phyloP scores from a whole-genome alignment of 148 eudicot species.

The Agrostemma githago region DNA sequence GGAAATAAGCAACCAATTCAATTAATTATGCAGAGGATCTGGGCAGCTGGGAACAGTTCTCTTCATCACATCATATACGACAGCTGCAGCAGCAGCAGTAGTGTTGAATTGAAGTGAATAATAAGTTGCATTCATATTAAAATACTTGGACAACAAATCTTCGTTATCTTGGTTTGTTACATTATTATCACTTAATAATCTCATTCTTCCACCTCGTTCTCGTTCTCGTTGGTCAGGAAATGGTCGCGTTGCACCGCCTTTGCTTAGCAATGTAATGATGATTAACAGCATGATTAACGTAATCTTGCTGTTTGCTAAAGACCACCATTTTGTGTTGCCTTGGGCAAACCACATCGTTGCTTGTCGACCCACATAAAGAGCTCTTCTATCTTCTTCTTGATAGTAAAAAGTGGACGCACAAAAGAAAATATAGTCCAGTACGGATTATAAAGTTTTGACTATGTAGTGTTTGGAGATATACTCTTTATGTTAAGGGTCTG shows the following conservation, averaged over 20 bases:
- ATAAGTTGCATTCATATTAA: conserved; percentile 16
- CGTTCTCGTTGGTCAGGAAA: conserved; percentile 10
- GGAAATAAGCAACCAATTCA: background rate
- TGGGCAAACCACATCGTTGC: conserved; percentile 41
- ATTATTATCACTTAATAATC: background rate
- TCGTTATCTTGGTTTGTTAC: background rate
- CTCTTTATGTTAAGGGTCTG: background rate
- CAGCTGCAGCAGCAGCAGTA: too few relatives aligned
- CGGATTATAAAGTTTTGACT: background rate
- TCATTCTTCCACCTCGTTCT: background rate
- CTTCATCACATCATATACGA: conserved; percentile 35
- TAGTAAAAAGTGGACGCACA: background rate
- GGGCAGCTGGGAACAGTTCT: conserved; percentile 81
- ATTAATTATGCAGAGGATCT: conserved; percentile 51
- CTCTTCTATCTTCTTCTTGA: background rate
- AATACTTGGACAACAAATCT: conserved; percentile 33
- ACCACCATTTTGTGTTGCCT: conserved; percentile 18
- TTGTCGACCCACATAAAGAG: conserved; percentile 34
- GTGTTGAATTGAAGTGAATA: background rate
- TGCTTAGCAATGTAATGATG: conserved; percentile 13
- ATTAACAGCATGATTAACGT: conserved; percentile 30
- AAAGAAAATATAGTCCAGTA: too few relatives aligned
- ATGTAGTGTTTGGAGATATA: background rate
- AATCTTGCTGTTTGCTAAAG: background rate
- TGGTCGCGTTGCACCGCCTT: conserved; percentile 34